Base-by-base conservation (phyloP, 176 grass and related monocot species). In the Saccharum spontaneum region DNA sequence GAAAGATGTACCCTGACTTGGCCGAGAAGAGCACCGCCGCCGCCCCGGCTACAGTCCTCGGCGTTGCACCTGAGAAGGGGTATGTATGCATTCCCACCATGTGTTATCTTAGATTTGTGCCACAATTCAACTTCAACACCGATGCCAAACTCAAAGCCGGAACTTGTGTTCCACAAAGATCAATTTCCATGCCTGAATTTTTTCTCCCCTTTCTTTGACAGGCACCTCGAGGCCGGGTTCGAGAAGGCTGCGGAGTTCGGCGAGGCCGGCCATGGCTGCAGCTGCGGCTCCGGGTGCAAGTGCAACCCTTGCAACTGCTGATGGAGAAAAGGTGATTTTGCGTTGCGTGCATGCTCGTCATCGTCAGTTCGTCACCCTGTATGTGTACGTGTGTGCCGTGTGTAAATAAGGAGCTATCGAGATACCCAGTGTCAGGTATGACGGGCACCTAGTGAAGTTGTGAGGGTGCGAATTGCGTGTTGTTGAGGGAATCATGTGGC, bases 221-320 rank as follows among this genome's bases (percentile, higher is more conserved):
- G 82, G 37, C 59, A 10, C 16, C n/a, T 30, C 16, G 38, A 64
- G 18, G 24, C 24, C 11, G 46, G 20, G 40, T 14, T 13, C 12
- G 22, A 85, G 82, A 75, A 43, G 36, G 82, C 46, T 1, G 11
- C 67, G 0, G 76, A 54, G 6, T 52, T 76, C 17, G 54, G 55
- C 11, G 16, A 75, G 61, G 62, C 17, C 4, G 82, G 30, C 72
- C 72, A 62, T 67, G 82, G 82, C 17, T 89, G 87, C 87, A 64
- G 52, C 76, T 89, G 87, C 30, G 77, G 70, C 83, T 33, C 76
- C 31, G 20, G 28, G 37, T 89, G 87, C 82, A 68, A n/a, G 61
- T 89, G 87, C 59, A 68, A 40, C 59, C 87, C 87, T 36, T 85
- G 87, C 82, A 75, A 67, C 69, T 89, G 87, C 69, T 80, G 67